These are phyloP conservation scores for Phytophthora pisi DNA, from an alignment of 352 stramenopile species.

Conservation along the genomic window DNA sequence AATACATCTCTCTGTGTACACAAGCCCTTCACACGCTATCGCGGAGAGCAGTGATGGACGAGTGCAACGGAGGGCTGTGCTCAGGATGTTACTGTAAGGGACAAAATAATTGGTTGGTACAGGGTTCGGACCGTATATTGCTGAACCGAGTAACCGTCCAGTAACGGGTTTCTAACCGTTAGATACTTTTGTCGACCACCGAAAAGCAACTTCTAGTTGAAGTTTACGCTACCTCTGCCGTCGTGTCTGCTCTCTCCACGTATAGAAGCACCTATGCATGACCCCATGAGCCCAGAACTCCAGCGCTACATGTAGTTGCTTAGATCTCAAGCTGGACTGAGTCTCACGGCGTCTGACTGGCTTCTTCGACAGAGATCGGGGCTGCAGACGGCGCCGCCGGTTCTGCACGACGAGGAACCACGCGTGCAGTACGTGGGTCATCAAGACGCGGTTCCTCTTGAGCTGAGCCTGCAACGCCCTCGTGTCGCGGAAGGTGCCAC, in stretches of 20 bases:
- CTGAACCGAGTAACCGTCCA: constrained; percentile 12
- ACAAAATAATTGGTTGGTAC: constrained; percentile 30
- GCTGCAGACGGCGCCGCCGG: constrained; percentile 6
- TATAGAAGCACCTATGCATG: constrained; percentile 13
- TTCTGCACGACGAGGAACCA: constrained; percentile 34
- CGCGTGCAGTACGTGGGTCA: constrained; percentile 38
- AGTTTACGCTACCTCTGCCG: constrained; percentile 9
- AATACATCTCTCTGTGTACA: too few relatives aligned
- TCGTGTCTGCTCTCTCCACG: constrained; percentile 14
- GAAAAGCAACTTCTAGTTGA: constrained; percentile 23
- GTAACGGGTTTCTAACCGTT: constrained; percentile 18
- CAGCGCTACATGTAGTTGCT: constrained; percentile 15
- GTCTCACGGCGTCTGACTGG: neutral
- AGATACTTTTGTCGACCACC: constrained; percentile 21
- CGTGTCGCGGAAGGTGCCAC: constrained; percentile 16
- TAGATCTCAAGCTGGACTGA: neutral
- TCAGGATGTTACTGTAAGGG: constrained; percentile 2
- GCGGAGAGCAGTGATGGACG: neutral
- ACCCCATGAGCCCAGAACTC: constrained; percentile 30
- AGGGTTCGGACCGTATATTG: constrained; percentile 14
- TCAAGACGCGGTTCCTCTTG: constrained; percentile 29
- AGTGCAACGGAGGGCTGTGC: neutral
- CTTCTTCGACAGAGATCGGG: constrained; percentile 1
- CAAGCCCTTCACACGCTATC: too few relatives aligned
- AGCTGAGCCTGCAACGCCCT: constrained; percentile 35